Evolutionary conservation across 169 alveolate species (phyloP), one percentile per base, ranked within the genome.

Genomic region (Eimeria zaria): DNA sequence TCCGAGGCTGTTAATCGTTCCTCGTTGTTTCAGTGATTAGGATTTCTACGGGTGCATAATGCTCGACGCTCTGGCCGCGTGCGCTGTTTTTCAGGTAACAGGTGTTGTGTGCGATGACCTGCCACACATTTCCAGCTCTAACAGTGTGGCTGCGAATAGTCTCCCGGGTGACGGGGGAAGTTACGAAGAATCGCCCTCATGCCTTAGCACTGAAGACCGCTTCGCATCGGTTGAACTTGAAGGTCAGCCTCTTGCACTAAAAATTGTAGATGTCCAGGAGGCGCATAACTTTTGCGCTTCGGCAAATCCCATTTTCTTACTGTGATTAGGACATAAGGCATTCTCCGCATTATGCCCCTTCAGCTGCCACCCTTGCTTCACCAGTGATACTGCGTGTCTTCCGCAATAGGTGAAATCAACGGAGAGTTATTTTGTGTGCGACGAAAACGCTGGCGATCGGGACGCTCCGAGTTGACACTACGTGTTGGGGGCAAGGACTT

Each of bases 381-480:
- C 6, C 83, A 16, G 39, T 20, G 27, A 36, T 1, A 39, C 6
- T 0, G 33, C 18, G 20, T 36, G 39, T 2, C 5, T 18, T 14
- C 30, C 18, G 83, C 53, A 8, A 9, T 48, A 87, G 94, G 94
- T 41, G 67, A 62, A 46, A n/a, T 87, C 7, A 87, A 87, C 64
- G 83, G 94, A n/a, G 84, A 87, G 69, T 64, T 83, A 27, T 87
- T 87, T 44, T 62, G 30, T 33, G 80, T 87, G 94, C 80, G 83
- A 46, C 81, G 94, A 51, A 87, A 46, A 62, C 94, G 94, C 30
- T 87, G 94, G 94, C 94, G 94, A 12, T 87, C 94, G 94, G 94
- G 94, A n/a, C 94, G 94, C 39, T 87, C 69, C 44, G 94, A 87
- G 94, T 60, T 87, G 83, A 44, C 94, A 12, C 67, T 87, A 69